Percentiles rank a stretch among this genome's conserved stretches.
Evolutionary conservation across 192 early-diverging fungal species (phyloP).

Genomic region (Funneliformis geosporum): DNA sequence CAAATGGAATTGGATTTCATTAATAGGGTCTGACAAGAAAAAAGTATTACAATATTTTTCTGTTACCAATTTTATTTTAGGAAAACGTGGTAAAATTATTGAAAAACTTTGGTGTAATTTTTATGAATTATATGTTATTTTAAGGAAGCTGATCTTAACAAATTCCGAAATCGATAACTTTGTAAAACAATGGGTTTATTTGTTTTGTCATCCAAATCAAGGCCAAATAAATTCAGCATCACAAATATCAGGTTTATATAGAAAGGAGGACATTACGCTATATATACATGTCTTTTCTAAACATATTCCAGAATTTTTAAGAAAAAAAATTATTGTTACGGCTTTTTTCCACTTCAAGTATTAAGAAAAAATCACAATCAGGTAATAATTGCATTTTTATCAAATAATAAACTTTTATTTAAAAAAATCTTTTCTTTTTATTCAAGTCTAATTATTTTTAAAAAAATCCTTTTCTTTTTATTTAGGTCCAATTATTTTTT

Average conservation of each 20-base stretch:
- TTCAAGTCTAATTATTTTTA: no score
- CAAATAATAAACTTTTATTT: no score
- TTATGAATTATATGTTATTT: background rate
- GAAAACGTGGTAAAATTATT: background rate
- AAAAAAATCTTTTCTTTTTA: no score
- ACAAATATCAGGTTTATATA: background rate
- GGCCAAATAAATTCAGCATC: background rate
- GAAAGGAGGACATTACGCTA: no score
- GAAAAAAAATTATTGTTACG: background rate
- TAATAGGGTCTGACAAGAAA: background rate
- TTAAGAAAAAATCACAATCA: constrained; percentile 1
- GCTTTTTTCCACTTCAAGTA: background rate
- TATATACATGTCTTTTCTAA: background rate
- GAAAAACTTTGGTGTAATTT: background rate
- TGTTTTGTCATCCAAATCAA: no score
- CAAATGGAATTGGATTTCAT: background rate
- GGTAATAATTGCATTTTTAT: no score
- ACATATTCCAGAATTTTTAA: background rate
- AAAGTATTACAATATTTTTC: background rate
- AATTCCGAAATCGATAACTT: no score
- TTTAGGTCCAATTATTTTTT: no score
- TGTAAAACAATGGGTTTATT: no score
- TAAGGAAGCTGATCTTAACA: no score
- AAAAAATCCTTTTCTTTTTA: no score
- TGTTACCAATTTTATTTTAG: background rate